These are phyloP conservation scores for Cordyceps tenuipes DNA, from an alignment of 2,329 filamentous ascomycete genomes.

Conservation along the genomic window DNA sequence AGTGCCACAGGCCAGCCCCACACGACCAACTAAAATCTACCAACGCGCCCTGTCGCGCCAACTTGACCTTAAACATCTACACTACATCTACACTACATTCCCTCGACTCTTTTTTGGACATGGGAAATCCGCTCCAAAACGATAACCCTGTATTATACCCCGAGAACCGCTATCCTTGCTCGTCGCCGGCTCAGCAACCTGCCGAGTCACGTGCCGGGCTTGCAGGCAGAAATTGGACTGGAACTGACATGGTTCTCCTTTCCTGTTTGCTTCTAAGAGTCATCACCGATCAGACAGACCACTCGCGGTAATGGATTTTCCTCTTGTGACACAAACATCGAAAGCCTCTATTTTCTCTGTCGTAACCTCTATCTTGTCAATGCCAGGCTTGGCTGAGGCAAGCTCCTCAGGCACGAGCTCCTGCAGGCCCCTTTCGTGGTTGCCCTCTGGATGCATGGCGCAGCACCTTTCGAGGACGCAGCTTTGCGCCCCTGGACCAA, in stretches of 20 bases:
- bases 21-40: background rate
- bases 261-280: background rate
- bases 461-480: background rate
- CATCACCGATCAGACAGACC: background rate
- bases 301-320: background rate
- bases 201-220: background rate
- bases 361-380: background rate
- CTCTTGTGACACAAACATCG: background rate
- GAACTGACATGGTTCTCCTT: conserved; percentile 6
- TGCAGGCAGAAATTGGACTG: background rate
- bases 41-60: background rate
- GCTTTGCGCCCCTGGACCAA: background rate
- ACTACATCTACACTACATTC: background rate
- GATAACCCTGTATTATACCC: background rate
- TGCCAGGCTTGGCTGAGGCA: background rate
- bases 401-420: background rate
- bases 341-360: background rate
- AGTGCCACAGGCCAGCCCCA: background rate
- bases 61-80: background rate
- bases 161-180: background rate
- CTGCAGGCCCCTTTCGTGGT: background rate
- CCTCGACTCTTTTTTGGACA: background rate
- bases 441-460: background rate
- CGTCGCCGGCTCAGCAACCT: background rate
- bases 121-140: background rate